phyloP scores from a whole-genome alignment of 2,329 filamentous ascomycete species.

The Ascochyta viciae-villosae region DNA sequence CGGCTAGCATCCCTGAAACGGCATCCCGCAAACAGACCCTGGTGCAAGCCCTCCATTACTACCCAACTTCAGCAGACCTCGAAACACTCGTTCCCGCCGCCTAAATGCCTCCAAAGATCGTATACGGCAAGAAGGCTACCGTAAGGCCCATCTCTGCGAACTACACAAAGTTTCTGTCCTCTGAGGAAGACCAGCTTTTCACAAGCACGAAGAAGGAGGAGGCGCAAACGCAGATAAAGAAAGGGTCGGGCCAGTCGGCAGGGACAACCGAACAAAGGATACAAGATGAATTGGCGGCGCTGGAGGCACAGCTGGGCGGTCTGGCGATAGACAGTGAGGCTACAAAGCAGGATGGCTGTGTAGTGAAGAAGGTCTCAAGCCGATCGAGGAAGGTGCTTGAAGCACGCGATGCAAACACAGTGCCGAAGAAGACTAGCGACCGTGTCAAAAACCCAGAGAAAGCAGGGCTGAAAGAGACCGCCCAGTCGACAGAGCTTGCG shows the following conservation, averaged over 20 bases:
- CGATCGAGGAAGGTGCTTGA: slow-evolving; percentile 16
- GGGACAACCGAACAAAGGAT: slow-evolving; percentile 7
- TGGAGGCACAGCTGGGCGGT: slow-evolving; percentile 12
- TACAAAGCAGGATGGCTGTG: not conserved
- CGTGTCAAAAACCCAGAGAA: not conserved
- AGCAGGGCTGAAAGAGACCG: not conserved
- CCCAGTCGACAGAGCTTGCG: not conserved
- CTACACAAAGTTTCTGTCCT: slow-evolving; percentile 38
- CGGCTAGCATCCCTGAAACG: slow-evolving; percentile 16
- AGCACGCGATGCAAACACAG: slow-evolving; percentile 20
- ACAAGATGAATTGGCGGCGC: slow-evolving; percentile 9
- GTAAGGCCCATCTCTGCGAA: slow-evolving; percentile 8
- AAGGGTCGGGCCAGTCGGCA: not conserved
- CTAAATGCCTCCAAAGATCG: slow-evolving; percentile 33
- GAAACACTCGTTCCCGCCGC: slow-evolving; percentile 9
- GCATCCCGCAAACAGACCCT: slow-evolving; percentile 20
- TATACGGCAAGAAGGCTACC: slow-evolving; percentile 30
- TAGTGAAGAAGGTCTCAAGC: slow-evolving; percentile 2
- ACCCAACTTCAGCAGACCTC: slow-evolving; percentile 1
- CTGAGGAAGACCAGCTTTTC: slow-evolving; percentile 31
- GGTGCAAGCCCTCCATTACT: slow-evolving; percentile 3
- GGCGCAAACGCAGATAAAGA: not conserved
- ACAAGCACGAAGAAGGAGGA: slow-evolving; percentile 8
- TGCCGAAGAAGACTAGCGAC: not conserved
- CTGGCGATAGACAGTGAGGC: not conserved